Conservation (phyloP, 148 eudicot genomes). For the Dysphania ambrosioides region DNA sequence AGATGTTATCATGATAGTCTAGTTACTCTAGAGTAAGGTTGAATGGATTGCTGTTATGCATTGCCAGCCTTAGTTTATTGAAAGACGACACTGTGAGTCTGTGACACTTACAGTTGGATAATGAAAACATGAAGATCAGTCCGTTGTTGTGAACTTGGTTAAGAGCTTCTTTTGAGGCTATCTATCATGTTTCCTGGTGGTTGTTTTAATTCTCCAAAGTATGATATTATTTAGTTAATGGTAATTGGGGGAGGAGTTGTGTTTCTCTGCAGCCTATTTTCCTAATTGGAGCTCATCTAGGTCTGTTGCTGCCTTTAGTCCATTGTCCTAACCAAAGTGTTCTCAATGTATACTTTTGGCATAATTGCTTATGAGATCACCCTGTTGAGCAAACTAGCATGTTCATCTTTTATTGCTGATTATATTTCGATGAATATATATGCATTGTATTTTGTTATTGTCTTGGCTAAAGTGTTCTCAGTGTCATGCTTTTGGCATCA, state of each 20-base stretch:
- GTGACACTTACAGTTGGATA: neutral
- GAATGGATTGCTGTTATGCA: neutral
- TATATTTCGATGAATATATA: too few relatives aligned
- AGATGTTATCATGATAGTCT: neutral
- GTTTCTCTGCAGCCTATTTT: neutral
- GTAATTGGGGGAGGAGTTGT: too few relatives aligned
- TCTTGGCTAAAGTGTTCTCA: neutral
- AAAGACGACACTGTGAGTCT: neutral
- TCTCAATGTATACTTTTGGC: neutral
- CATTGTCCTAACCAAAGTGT: neutral
- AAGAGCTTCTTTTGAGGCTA: neutral
- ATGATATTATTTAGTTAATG: neutral
- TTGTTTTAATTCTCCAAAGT: too few relatives aligned
- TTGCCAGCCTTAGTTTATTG: neutral
- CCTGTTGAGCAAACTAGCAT: neutral
- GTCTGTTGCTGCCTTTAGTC: neutral
- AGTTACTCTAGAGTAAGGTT: neutral
- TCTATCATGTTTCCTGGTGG: neutral
- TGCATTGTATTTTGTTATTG: too few relatives aligned
- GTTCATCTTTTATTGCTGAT: too few relatives aligned
- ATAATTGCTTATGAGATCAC: neutral
- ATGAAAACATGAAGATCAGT: neutral
- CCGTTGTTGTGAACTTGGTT: neutral
- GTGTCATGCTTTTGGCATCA: neutral
- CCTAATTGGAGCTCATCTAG: neutral